phyloP scores from a whole-genome alignment of 2,329 filamentous ascomycete genomes.

The Geosmithia flava region DNA sequence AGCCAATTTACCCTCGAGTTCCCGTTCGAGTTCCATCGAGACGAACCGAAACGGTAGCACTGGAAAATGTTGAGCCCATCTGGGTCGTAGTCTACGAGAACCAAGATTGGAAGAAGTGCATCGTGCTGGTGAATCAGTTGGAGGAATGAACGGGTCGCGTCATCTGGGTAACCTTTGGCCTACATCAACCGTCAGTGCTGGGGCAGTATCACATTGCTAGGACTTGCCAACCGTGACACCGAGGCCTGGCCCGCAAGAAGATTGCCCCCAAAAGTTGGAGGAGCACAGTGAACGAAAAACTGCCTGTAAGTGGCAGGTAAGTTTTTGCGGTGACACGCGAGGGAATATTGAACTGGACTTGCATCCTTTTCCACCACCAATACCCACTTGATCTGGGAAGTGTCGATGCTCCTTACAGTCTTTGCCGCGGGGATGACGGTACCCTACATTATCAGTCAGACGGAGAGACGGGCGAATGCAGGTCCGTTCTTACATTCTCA shows the following conservation, averaged over 20 bases:
- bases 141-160: slow-evolving; percentile 56
- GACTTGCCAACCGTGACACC: slow-evolving; percentile 47
- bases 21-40: slow-evolving; percentile 42
- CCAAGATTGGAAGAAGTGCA: slow-evolving; percentile 43
- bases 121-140: slow-evolving; percentile 32
- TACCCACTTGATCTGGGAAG: slow-evolving; percentile 46
- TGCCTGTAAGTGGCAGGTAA: slow-evolving; percentile 37
- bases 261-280: slow-evolving; percentile 39
- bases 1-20: slow-evolving; percentile 50
- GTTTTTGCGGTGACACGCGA: background rate
- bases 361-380: slow-evolving; percentile 74
- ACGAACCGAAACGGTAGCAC: slow-evolving; percentile 61
- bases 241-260: slow-evolving; percentile 41
- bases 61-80: slow-evolving; percentile 63
- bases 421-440: slow-evolving; percentile 43
- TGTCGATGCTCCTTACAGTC: slow-evolving; percentile 34
- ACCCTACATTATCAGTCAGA: slow-evolving; percentile 28
- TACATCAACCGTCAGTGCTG: slow-evolving; percentile 16
- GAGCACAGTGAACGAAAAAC: slow-evolving; percentile 57
- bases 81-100: slow-evolving; percentile 64
- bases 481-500: slow-evolving; percentile 11
- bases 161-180: slow-evolving; percentile 75
- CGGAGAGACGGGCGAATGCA: background rate
- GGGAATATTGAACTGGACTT: slow-evolving; percentile 3
- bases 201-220: background rate